Evolutionary conservation across 352 stramenopile species (phyloP).

Genomic region (Pythium chondricola): DNA sequence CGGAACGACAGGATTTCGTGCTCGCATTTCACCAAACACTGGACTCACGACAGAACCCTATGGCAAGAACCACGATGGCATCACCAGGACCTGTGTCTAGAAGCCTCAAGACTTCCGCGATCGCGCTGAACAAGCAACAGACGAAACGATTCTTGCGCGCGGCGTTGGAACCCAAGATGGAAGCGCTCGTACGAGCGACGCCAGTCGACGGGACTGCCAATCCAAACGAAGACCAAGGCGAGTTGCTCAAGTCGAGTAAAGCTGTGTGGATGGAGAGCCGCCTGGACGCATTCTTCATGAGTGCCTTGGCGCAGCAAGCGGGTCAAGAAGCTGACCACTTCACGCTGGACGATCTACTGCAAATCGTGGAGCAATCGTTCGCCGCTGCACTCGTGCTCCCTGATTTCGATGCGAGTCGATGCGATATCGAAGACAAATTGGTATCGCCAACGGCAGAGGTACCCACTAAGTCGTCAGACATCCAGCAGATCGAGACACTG

Average conservation of each 20-base stretch:
- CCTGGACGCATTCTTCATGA: conserved; percentile 15
- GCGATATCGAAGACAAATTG: conserved; percentile 1
- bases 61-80: too few species aligned
- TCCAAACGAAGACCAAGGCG: neutral
- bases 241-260: conserved; percentile 7
- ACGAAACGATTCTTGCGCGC: conserved; percentile 38
- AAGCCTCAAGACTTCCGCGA: neutral
- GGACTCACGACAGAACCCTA: neutral
- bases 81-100: too few species aligned
- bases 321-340: conserved; percentile 3
- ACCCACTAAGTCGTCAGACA: neutral
- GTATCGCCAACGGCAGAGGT: neutral
- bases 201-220: neutral
- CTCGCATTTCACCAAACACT: conserved; percentile 26
- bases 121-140: conserved; percentile 29
- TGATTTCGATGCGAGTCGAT: conserved; percentile 12
- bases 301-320: conserved; percentile 4
- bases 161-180: conserved; percentile 33
- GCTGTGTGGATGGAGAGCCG: conserved; percentile 19
- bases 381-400: conserved; percentile 11
- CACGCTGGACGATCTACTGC: conserved; percentile 11
- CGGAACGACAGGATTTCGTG: conserved; percentile 24
- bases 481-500: conserved; percentile 12
- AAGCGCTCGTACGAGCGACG: neutral
- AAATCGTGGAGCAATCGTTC: conserved; percentile 8